Evolutionary conservation across 768 basidiomycete species (phyloP), one percentile per base, ranked within the genome.

Genomic region (Russula foetens): DNA sequence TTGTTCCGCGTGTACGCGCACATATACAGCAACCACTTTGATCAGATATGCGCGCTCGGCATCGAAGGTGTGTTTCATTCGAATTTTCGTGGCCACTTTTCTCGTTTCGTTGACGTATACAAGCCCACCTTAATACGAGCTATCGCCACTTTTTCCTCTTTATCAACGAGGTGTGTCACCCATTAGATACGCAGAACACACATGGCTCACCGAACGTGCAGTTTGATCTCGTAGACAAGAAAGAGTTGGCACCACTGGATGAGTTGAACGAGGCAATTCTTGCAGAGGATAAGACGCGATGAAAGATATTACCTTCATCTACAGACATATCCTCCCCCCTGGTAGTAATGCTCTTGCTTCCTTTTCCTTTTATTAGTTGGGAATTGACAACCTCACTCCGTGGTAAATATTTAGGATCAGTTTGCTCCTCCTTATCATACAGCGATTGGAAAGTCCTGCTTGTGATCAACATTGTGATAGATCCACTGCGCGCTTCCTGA

Each of bases 11-110:
- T 99, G 44, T 99, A 99, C 71, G 97, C 94, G 21, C 97, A 99
- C 72, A 86, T 98, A 69, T 99, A 99, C 77, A 96, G 94, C 78
- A 96, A 93, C 67, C 97, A 99, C 74, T 98, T 99, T 72, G 97
- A 98, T 68, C 96, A 98, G 68, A 92, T 98, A 60, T 98, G 96
- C 72, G 97, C 97, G 15, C 76, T 99, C 48, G 95, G 95, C 6
- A 98, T 99, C 54, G 97, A 99, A 82, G 96, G 96, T 96, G 62
- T 43, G 77, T 55, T 62, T 28, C 3, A 46, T 3, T 56, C 41
- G 2, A 0, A 29, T 21, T 19, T 21, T 46, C 44, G 51, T 52
- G 4, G 19, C 19, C 2, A 14, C 17, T 41, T 15, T 54, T 14
- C 24, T 8, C 28, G n/a, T 14, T 28, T 15, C 28, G 23, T 7